Conservation (phyloP, 805 yeast species). For the Saturnispora halmiae region DNA sequence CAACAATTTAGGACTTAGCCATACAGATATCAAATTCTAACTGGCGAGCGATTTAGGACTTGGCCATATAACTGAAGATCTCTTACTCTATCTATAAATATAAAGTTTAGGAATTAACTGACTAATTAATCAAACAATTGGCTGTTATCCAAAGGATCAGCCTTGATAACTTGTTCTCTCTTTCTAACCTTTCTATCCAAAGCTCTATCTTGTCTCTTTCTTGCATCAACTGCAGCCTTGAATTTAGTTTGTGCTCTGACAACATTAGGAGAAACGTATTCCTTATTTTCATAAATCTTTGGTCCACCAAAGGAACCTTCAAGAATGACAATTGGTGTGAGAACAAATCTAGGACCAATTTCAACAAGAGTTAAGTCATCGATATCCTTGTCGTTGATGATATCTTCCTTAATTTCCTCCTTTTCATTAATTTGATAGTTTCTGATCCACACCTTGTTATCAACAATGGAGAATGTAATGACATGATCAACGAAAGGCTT, state of each 20-base stretch:
- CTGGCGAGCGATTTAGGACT: constrained; percentile 20
- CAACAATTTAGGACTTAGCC: constrained; percentile 24
- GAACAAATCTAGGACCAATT: constrained; percentile 92
- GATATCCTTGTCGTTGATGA: constrained; percentile 20
- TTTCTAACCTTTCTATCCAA: constrained; percentile 62
- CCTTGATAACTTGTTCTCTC: constrained; percentile 64
- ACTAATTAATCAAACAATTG: constrained; percentile 49
- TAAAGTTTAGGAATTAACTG: not conserved
- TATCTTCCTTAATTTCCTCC: constrained; percentile 36
- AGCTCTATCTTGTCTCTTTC: constrained; percentile 70
- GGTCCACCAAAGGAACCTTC: constrained; percentile 99
- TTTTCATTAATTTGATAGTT: constrained; percentile 79
- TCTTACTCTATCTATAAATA: not conserved
- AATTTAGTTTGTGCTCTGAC: constrained; percentile 83
- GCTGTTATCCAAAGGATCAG: constrained; percentile 78
- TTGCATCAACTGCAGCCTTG: constrained; percentile 72
- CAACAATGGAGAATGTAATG: constrained; percentile 85
- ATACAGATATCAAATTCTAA: constrained; percentile 17
- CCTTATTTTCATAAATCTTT: constrained; percentile 92
- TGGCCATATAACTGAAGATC: constrained; percentile 19
- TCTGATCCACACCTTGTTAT: constrained; percentile 91
- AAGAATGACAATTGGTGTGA: constrained; percentile 81
- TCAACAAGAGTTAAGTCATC: constrained; percentile 76
- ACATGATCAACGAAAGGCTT: constrained; percentile 96
- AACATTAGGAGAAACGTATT: constrained; percentile 91